phyloP scores from a whole-genome alignment of 345 rosid species.

The Excoecaria cochinchinensis region DNA sequence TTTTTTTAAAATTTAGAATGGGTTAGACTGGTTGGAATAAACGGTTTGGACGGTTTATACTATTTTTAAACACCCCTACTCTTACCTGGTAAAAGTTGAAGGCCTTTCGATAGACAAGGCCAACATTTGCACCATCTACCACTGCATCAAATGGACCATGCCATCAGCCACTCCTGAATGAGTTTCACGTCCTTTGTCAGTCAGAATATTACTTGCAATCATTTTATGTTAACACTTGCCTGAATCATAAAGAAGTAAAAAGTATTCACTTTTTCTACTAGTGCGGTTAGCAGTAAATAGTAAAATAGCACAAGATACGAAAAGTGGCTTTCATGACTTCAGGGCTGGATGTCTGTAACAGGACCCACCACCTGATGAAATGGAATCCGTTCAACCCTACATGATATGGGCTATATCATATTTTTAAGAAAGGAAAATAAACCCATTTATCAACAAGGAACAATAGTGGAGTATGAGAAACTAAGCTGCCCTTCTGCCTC shows the following conservation, averaged over 20 bases:
- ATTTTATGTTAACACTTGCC: conserved; percentile 17
- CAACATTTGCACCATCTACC: conserved; percentile 84
- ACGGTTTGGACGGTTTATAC: too few species aligned
- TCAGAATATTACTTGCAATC: conserved; percentile 14
- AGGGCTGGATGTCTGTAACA: too few species aligned
- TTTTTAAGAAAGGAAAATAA: conserved; percentile 10
- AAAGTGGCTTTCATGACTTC: neutral
- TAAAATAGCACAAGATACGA: neutral
- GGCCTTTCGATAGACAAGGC: conserved; percentile 48
- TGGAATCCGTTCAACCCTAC: neutral
- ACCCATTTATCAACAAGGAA: neutral
- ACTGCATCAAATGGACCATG: conserved; percentile 97
- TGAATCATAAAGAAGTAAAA: conserved; percentile 13
- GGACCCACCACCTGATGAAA: neutral
- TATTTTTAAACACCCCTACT: too few species aligned
- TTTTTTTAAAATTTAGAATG: too few species aligned
- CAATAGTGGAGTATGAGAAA: neutral
- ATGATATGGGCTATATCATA: neutral
- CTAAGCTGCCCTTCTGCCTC: neutral
- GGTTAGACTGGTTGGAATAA: too few species aligned
- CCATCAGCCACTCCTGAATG: conserved; percentile 72
- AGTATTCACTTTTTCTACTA: conserved; percentile 10
- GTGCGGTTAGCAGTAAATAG: neutral
- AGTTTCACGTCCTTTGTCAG: conserved; percentile 28
- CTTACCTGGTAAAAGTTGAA: conserved; percentile 70